Base-by-base conservation (phyloP, 805 yeast species). In the Tetrapisispora arboricola region DNA sequence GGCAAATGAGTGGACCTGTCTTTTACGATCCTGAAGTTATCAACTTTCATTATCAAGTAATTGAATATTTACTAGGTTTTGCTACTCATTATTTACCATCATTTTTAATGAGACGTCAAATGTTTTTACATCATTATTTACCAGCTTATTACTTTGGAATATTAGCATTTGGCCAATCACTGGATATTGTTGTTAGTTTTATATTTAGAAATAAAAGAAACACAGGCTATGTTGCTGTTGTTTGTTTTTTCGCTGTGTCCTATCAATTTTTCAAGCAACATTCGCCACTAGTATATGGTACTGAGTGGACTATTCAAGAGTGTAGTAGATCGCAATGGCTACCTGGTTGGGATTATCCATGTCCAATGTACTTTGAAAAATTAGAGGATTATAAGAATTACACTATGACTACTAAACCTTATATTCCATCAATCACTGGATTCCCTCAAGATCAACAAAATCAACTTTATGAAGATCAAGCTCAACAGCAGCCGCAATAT, bases 81-180 rank as follows among this genome's bases (percentile, higher is more conserved):
- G 65, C 59, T 9, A 46, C 80, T 29, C 94, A 85, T 61, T 80
- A 74, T 57, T 57, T 70, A 41, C 94, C 94, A 49, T 83, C 84
- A 40, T 80, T 75, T 64, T 66, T 88, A 44, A 88, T 88, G 97
- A 87, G 79, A 19, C 78, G 97, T 66, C 96, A 88, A 66, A 64
- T 88, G 64, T 88, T 90, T 68, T 68, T 88, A 58, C 97, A 88
- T 63, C 97, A 88, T 63, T 90, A 90, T 62, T 66, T 92, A 50
- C 96, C 96, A 42, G 85, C 97, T 2, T 73, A 85, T 40, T 92
- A 86, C 66, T 92, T 92, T 63, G 92, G 86, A 36, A 69, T 84
- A 40, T 68, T 85, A 48, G 84, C 81, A 2, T 66, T 85, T 39
- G 84, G 83, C n/a, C 88, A 82, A 46, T 66, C 72, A 41, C 63